phyloP scores from a whole-genome alignment of 2,329 filamentous ascomycete genomes.

The Whalleya microplaca region DNA sequence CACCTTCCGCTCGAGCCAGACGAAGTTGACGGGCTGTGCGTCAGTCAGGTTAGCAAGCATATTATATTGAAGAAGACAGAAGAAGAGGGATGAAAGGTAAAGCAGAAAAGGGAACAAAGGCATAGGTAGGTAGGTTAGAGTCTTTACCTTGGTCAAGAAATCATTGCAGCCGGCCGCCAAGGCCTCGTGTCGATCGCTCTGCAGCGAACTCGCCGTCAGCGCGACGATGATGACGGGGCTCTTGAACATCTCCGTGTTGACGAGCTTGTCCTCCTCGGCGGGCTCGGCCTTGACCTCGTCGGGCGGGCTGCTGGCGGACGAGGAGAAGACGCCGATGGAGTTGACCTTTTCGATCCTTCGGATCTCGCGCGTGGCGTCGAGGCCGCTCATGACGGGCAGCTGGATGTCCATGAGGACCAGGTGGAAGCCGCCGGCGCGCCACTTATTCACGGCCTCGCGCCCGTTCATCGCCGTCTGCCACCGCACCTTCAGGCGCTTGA shows the following conservation, averaged over 20 bases:
- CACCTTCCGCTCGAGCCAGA: conserved; percentile 96
- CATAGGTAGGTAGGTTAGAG: neutral
- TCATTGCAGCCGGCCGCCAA: conserved; percentile 96
- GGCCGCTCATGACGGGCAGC: conserved; percentile 91
- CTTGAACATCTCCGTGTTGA: conserved; percentile 77
- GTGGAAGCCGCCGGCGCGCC: conserved; percentile 91
- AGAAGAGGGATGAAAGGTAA: neutral
- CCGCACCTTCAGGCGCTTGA: conserved; percentile 91
- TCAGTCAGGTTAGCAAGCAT: conserved; percentile 29
- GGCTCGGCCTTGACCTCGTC: conserved; percentile 52
- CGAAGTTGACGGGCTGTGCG: conserved; percentile 86
- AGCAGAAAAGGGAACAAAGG: conserved; percentile 1
- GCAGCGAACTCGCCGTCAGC: conserved; percentile 88
- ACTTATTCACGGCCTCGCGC: conserved; percentile 88
- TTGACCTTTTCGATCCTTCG: conserved; percentile 86
- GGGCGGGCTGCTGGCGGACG: conserved; percentile 61
- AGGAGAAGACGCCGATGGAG: conserved; percentile 87
- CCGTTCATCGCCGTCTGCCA: conserved; percentile 99
- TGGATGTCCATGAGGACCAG: conserved; percentile 99
- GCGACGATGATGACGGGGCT: conserved; percentile 98
- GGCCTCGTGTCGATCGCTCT: conserved; percentile 94
- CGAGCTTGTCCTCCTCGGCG: conserved; percentile 69
- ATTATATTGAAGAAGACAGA: neutral
- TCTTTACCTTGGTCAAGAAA: conserved; percentile 88
- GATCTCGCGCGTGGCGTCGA: conserved; percentile 95